A percentile compares a stretch with the other conserved stretches of the same genome.
phyloP scores from a whole-genome alignment of 75 land plant species.

The Picea sitchensis region DNA sequence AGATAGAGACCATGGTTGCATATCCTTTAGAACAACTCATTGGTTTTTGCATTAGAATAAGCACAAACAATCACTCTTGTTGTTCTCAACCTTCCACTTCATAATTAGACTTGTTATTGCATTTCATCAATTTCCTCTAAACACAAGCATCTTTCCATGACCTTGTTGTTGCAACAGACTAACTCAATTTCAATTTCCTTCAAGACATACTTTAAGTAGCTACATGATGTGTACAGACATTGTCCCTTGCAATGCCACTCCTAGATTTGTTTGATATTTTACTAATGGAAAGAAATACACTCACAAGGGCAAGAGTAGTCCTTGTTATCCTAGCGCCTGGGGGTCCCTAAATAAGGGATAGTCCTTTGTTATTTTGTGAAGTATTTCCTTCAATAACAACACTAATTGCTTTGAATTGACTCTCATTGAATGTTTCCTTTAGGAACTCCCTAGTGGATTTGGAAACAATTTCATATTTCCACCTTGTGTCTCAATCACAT shows the following conservation, averaged over 20 bases:
- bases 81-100: constrained; percentile 18
- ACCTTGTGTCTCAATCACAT: background rate
- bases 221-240: background rate
- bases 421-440: constrained; percentile 62
- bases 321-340: constrained; percentile 97
- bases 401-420: constrained; percentile 77
- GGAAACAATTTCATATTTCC: constrained; percentile 37
- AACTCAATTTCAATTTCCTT: constrained; percentile 17
- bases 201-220: background rate
- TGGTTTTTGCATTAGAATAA: constrained; percentile 95
- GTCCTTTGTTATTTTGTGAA: constrained; percentile 27
- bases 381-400: constrained; percentile 35
- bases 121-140: constrained; percentile 55
- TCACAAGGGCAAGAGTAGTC: constrained; percentile 88
- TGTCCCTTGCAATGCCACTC: background rate
- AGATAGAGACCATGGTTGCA: constrained; percentile 63
- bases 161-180: constrained; percentile 70
- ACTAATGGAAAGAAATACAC: constrained; percentile 53
- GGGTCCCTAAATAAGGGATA: constrained; percentile 92
- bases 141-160: constrained; percentile 93
- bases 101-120: constrained; percentile 14
- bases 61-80: constrained; percentile 90
- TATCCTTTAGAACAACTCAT: constrained; percentile 82
- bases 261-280: background rate
- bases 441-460: constrained; percentile 47